These are phyloP conservation scores for Aspergillus versicolor DNA, from an alignment of 2,329 filamentous ascomycete species.

Conservation along the genomic window DNA sequence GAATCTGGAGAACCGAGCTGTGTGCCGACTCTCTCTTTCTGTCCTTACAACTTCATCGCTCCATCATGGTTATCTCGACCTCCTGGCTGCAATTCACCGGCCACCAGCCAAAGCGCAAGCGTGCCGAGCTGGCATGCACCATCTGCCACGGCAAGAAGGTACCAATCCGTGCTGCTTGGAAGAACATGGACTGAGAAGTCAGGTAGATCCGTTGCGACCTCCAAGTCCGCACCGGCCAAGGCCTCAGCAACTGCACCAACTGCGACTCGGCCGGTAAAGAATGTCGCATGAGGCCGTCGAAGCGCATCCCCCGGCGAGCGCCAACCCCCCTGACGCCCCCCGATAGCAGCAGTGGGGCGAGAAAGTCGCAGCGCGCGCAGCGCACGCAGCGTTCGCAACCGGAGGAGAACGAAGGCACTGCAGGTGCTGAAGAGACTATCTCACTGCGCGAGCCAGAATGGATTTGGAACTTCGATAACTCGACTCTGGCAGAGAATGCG, in stretches of 20 bases:
- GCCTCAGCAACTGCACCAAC: conserved; percentile 11
- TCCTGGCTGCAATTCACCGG: conserved; percentile 12
- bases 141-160: conserved; percentile 17
- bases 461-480: conserved; percentile 3
- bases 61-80: background rate
- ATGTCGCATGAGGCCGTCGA: conserved; percentile 9
- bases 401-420: background rate
- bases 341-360: background rate
- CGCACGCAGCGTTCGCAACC: background rate
- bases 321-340: background rate
- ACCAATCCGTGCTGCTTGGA: background rate
- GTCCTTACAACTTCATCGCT: no score
- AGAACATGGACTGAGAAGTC: background rate
- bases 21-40: no score
- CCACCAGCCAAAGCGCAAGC: conserved; percentile 11
- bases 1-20: no score
- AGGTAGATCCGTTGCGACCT: conserved; percentile 13
- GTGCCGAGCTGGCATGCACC: conserved; percentile 13
- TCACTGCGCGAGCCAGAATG: background rate
- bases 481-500: background rate
- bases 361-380: background rate
- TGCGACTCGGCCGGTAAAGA: conserved; percentile 12
- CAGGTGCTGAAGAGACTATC: no score
- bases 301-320: background rate
- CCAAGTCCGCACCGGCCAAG: conserved; percentile 12